These are phyloP conservation scores for Ramularia endophylla DNA, from an alignment of 2,329 filamentous ascomycete species.

Conservation along the genomic window DNA sequence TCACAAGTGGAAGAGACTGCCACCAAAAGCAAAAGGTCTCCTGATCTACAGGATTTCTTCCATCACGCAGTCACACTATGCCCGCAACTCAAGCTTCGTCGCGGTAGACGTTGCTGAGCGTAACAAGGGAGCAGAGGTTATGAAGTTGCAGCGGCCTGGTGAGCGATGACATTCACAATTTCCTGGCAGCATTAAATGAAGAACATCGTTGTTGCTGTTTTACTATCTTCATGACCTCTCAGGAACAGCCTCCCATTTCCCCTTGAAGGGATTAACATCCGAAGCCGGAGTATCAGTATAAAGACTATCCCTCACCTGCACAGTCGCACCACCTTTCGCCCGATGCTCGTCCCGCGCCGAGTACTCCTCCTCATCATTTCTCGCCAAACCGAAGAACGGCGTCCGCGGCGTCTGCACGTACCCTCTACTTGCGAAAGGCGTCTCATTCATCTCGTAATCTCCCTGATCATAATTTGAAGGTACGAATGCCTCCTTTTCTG, in stretches of 20 bases:
- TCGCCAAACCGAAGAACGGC: constrained; percentile 10
- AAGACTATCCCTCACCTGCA: constrained; percentile 11
- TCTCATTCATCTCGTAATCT: constrained; percentile 18
- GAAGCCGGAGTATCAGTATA: constrained; percentile 18
- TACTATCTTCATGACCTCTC: too few relatives aligned
- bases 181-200: too few relatives aligned
- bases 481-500: constrained; percentile 13
- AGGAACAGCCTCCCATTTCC: constrained; percentile 18
- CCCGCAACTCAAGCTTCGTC: too few relatives aligned
- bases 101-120: too few relatives aligned
- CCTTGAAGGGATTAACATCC: constrained; percentile 17
- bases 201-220: too few relatives aligned
- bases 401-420: constrained; percentile 19
- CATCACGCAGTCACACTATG: too few relatives aligned
- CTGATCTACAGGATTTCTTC: too few relatives aligned
- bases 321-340: not conserved
- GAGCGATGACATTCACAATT: too few relatives aligned
- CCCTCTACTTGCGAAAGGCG: constrained; percentile 13
- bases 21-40: too few relatives aligned
- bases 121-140: too few relatives aligned
- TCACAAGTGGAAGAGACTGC: too few relatives aligned
- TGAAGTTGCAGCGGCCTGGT: too few relatives aligned
- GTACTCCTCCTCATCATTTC: not conserved
- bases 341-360: not conserved
- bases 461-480: constrained; percentile 2